Evolutionary conservation across 192 early-diverging fungal genomes (phyloP).

Genomic region (Jimgerdemannia flammicorona): DNA sequence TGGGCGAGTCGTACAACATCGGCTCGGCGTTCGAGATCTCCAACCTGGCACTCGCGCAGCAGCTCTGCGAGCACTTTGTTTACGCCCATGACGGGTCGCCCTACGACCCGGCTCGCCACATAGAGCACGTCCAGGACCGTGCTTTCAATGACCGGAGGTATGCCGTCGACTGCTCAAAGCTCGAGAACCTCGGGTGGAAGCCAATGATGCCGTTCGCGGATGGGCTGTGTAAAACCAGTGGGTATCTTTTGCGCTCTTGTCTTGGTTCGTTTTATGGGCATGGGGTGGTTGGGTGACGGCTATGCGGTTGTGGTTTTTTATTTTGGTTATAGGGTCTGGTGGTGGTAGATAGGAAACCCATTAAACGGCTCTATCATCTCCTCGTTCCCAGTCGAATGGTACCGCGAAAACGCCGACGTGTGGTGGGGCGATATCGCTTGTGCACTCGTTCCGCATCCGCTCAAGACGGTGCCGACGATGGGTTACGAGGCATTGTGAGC

Average conservation of each 20-base stretch:
- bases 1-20: slow-evolving; percentile 81
- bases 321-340: too few relatives aligned
- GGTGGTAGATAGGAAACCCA: background rate
- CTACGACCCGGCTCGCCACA: slow-evolving; percentile 31
- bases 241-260: slow-evolving; percentile 10
- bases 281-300: too few relatives aligned
- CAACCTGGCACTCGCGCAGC: slow-evolving; percentile 61
- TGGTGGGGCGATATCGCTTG: slow-evolving; percentile 64
- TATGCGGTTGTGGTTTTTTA: too few relatives aligned
- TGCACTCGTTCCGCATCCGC: slow-evolving; percentile 53
- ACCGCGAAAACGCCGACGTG: slow-evolving; percentile 34
- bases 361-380: background rate
- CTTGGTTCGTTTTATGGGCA: background rate
- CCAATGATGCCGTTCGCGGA: slow-evolving; percentile 56
- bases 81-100: slow-evolving; percentile 14
- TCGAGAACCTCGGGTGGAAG: slow-evolving; percentile 67
- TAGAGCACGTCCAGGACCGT: slow-evolving; percentile 72
- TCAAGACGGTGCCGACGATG: slow-evolving; percentile 27
- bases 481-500: slow-evolving; percentile 1
- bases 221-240: slow-evolving; percentile 66
- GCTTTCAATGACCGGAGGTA: slow-evolving; percentile 77
- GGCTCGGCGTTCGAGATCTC: slow-evolving; percentile 65
- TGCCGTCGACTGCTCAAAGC: slow-evolving; percentile 65
- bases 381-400: slow-evolving; percentile 49
- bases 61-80: slow-evolving; percentile 50